These are phyloP conservation scores for Fragaria iinumae DNA, from an alignment of 306 rosid species.

Conservation along the genomic window DNA sequence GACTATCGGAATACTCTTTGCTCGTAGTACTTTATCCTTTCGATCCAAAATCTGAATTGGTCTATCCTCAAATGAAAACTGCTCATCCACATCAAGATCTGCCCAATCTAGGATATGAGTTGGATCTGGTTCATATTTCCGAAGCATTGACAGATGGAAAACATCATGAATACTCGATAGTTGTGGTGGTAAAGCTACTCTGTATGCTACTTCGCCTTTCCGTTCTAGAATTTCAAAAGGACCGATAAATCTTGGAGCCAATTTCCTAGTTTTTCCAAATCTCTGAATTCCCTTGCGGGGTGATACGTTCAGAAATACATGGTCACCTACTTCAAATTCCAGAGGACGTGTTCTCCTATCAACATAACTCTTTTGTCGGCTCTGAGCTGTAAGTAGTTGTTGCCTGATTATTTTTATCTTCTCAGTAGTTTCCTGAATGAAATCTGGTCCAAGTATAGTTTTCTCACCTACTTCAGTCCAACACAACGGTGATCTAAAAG, in stretches of 20 bases:
- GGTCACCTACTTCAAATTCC: too few species aligned
- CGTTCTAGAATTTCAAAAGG: neutral
- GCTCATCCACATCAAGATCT: neutral
- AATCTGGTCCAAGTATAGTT: too few species aligned
- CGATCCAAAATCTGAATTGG: neutral
- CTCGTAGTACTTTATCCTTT: neutral
- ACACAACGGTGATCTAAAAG: too few species aligned
- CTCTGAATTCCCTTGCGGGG: neutral
- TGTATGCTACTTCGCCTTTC: neutral
- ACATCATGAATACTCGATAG: neutral
- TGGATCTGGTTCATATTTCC: neutral
- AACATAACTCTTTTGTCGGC: too few species aligned
- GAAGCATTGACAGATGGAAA: neutral
- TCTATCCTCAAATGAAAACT: neutral
- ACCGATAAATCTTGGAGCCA: neutral
- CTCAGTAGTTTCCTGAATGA: too few species aligned
- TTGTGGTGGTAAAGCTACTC: neutral
- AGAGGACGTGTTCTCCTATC: too few species aligned
- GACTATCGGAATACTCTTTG: neutral
- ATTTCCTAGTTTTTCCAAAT: neutral
- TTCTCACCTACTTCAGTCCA: too few species aligned
- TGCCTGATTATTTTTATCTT: too few species aligned
- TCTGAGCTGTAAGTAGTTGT: too few species aligned
- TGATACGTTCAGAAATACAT: neutral
- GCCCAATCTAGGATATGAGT: neutral